Evolutionary conservation across 345 rosid genomes (phyloP), one percentile per base, ranked within the genome.

Genomic region (Boechera retrofracta): DNA sequence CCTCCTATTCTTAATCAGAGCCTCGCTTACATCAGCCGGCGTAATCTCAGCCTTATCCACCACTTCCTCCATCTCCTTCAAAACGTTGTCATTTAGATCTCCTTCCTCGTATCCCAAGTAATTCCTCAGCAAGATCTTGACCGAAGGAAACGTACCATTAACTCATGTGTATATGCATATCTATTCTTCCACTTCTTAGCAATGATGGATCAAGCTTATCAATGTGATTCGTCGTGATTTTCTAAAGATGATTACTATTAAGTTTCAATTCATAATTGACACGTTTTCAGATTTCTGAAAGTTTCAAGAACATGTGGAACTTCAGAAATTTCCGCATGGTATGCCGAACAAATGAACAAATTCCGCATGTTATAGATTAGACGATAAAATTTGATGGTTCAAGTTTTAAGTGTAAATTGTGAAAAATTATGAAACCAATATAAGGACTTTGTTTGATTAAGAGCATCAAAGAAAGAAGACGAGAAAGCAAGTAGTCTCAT

Each of bases 51-150:
- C 78, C 57, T 73, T 80, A 29, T 77, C 91, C 21, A 85, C 73
- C 5, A 87, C 85, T 31, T 73, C 75, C 56, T 51, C 74, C 1
- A 92, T 29, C 70, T 85, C 80, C 51, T 67, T 76, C 84, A 71
- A 71, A 38, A 80, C 72, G 44, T 0, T 80, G 1, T 33, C 78
- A 10, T 70, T 85, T 10, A 81, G 13, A 9, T 80, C 87, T 21
- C 48, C 64, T 24, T 64, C 78, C 29, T 45, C 78, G 15, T 55
- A 74, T 1, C 78, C 78, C 38, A 74, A 74, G 57, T 74, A 74
- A 7, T 74, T 74, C 64, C 29, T 74, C 49, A 74, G 49, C 65
- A 74, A 65, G 21, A 74, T 74, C 65, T 44, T 74, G 3, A 74
- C 1, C 29, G 78, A 55, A 44, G 78, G 49, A 65, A 74, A 55